Evolutionary conservation across 1,284 basidiomycete species (phyloP).

Genomic region (Ceratobasidium sp.): DNA sequence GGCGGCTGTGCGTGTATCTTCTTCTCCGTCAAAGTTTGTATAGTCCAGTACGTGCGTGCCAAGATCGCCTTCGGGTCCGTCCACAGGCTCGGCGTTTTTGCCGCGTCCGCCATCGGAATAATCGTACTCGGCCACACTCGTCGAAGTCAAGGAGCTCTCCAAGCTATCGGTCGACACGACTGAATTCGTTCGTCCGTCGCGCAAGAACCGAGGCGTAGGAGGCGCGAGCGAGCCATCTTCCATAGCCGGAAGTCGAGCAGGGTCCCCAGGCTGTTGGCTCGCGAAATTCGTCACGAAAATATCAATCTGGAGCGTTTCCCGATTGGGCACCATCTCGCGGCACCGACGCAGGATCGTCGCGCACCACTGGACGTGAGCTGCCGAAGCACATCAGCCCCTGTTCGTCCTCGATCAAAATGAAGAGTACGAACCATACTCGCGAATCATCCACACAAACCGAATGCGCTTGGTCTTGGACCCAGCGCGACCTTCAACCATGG

Average conservation of each 20-base stretch:
- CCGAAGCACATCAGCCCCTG: not conserved
- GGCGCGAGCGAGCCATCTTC: conserved; percentile 50
- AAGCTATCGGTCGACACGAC: conserved; percentile 50
- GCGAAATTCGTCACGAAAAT: conserved; percentile 77
- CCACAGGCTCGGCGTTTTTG: conserved; percentile 1
- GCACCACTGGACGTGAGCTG: conserved; percentile 86
- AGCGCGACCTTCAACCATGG: conserved; percentile 66
- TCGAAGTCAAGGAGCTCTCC: conserved; percentile 44
- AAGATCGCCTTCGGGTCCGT: conserved; percentile 33
- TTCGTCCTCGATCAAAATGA: not conserved
- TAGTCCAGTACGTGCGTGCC: conserved; percentile 66
- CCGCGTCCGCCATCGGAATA: conserved; percentile 47
- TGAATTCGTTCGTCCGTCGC: conserved; percentile 45
- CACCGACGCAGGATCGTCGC: conserved; percentile 74
- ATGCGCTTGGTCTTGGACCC: conserved; percentile 65
- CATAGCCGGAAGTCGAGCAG: conserved; percentile 26
- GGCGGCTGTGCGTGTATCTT: conserved; percentile 67
- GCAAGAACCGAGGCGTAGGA: conserved; percentile 56
- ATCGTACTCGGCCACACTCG: conserved; percentile 57
- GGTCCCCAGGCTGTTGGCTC: conserved; percentile 42
- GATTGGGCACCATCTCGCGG: conserved; percentile 63
- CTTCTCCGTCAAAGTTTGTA: conserved; percentile 84
- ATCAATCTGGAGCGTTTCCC: conserved; percentile 71
- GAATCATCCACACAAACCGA: conserved; percentile 83
- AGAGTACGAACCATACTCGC: conserved; percentile 73